Base-by-base conservation (phyloP, 352 stramenopile species). In the Phytophthora vignae region DNA sequence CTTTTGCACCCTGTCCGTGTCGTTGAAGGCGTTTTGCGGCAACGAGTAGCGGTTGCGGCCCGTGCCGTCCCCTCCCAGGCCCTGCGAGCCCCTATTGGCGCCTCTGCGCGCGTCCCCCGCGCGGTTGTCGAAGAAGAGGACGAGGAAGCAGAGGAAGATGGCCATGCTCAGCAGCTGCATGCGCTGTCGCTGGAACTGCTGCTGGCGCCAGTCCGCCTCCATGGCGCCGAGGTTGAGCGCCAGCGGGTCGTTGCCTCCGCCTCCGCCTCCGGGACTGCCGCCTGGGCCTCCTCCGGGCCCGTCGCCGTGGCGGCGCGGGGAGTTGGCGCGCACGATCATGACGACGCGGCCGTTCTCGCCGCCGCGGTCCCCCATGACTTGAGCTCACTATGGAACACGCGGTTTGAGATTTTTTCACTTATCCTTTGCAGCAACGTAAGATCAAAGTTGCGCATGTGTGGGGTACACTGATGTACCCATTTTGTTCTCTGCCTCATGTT, bases 121-220 rank as follows among this genome's bases (percentile, higher is more conserved):
- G 74, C 84, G 85, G 71, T 92, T 92, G 64, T 95, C 88, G 57
- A 95, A 93, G 71, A 95, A 94, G 27, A 95, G 74, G 55, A 95
- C 85, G 76, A 95, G 88, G 68, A 95, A 95, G 74, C 88, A 95
- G 25, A 95, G 76, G 54, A 95, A 95, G 55, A 95, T 95, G 40
- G 88, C 87, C 84, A 93, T 95, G 59, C 86, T 94, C 7, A 95
- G 82, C 40, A 95, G 82, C 80, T 95, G 88, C 85, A 95, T 93
- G 59, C 88, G 88, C 78, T 93, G 85, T n/a, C 88, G 82, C 73
- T 95, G 88, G 76, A 95, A 93, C 74, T 94, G 87, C 79, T 94
- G 87, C 78, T 94, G 85, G 17, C 87, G 76, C 85, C 85, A 94
- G 60, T 94, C 87, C 27, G 81, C 85, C 73, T 94, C 87, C 79